Conservation (phyloP, 2,329 filamentous ascomycete genomes). For the Claviceps maximensis region DNA sequence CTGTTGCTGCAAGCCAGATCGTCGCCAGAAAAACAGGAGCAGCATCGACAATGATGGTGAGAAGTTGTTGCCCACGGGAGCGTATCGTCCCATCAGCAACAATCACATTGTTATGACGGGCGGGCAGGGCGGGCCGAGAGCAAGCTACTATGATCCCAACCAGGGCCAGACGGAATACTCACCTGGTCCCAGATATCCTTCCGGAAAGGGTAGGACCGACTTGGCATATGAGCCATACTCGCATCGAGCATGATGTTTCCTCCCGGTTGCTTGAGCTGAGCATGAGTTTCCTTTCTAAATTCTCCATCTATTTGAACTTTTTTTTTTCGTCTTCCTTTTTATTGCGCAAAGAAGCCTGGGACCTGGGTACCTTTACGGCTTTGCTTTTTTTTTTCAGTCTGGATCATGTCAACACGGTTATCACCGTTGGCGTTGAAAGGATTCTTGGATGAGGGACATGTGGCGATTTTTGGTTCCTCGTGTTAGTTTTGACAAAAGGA, state of each 20-base stretch:
- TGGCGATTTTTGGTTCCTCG: neutral
- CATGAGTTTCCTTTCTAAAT: neutral
- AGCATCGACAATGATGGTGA: conserved; percentile 27
- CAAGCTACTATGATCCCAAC: conserved; percentile 23
- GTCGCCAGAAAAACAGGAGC: conserved; percentile 20
- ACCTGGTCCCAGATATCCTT: conserved; percentile 23
- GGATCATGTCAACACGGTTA: neutral
- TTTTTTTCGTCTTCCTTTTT: neutral
- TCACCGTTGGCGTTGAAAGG: neutral
- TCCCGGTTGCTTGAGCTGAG: no score
- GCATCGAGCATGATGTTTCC: conserved; percentile 36
- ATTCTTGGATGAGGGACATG: neutral
- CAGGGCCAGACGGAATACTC: conserved; percentile 6
- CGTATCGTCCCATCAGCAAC: conserved; percentile 22
- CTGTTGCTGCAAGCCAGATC: conserved; percentile 68
- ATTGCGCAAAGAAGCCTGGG: neutral
- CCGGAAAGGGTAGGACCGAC: conserved; percentile 31
- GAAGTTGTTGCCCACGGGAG: conserved; percentile 34
- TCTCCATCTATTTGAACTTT: neutral
- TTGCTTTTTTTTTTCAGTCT: neutral
- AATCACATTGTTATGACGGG: conserved; percentile 23
- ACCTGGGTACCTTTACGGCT: neutral
- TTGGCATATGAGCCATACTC: conserved; percentile 53
- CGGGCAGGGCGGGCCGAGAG: conserved; percentile 6
- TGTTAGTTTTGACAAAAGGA: no score